Percentiles rank a stretch among this genome's conserved stretches.
Evolutionary conservation across 495 filamentous ascomycete species (phyloP).

Genomic region (Neurospora cerealis): DNA sequence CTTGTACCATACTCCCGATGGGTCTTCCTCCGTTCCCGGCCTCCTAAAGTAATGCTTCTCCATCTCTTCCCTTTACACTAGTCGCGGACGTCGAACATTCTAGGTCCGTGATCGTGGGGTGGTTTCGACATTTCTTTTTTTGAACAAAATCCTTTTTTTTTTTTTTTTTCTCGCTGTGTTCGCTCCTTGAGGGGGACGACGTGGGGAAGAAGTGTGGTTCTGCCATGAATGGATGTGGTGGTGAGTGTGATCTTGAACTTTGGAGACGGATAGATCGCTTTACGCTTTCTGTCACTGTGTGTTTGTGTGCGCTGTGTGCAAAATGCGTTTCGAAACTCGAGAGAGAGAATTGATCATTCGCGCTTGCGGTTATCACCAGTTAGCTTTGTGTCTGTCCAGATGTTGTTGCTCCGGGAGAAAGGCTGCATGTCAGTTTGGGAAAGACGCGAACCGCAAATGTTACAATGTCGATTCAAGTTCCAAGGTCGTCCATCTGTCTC

Average conservation of each 20-base stretch:
- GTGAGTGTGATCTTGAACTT: no score
- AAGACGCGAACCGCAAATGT: background rate
- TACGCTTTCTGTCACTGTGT: background rate
- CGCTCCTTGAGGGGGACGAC: background rate
- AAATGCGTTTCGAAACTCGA: no score
- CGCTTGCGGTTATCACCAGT: background rate
- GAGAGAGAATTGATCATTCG: no score
- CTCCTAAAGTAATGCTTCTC: conserved; percentile 20
- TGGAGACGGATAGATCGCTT: background rate
- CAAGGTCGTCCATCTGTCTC: background rate
- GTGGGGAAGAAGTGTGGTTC: background rate
- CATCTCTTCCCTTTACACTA: conserved; percentile 18
- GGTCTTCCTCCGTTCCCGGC: conserved; percentile 31
- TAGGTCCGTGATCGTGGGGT: conserved; percentile 25
- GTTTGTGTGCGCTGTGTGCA: background rate
- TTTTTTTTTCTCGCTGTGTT: background rate
- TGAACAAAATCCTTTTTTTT: no score
- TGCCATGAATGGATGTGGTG: background rate
- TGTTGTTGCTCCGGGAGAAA: background rate
- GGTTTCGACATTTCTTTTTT: conserved; percentile 19
- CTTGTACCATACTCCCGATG: conserved; percentile 11
- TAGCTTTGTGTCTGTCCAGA: background rate
- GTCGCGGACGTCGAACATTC: conserved; percentile 15
- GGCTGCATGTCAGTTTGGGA: background rate
- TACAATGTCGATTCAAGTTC: background rate